A percentile compares a stretch with the other conserved stretches of the same genome.
phyloP scores from a whole-genome alignment of 2,329 filamentous ascomycete genomes.

The Exophiala spinifera region DNA sequence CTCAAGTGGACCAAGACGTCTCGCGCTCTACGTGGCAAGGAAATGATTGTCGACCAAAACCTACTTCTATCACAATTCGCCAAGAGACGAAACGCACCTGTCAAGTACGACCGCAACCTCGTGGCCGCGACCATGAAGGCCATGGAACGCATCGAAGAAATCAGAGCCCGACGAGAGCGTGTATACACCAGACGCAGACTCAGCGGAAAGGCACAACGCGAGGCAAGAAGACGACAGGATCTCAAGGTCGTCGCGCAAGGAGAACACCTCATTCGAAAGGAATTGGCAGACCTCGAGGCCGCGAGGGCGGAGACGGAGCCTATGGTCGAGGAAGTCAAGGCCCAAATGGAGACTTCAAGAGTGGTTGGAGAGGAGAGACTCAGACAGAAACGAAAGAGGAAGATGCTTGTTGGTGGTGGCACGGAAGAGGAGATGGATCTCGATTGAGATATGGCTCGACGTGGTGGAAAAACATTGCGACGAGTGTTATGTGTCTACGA shows the following conservation, averaged over 20 bases:
- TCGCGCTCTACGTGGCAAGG: slow-evolving; percentile 78
- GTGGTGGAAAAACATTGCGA: neutral
- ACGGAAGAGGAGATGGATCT: slow-evolving; percentile 48
- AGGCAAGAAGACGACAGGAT: slow-evolving; percentile 73
- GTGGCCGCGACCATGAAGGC: slow-evolving; percentile 82
- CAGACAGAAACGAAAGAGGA: slow-evolving; percentile 44
- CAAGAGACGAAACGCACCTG: slow-evolving; percentile 86
- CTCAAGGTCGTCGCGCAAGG: slow-evolving; percentile 87
- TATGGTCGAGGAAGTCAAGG: slow-evolving; percentile 31
- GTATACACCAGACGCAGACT: slow-evolving; percentile 93
- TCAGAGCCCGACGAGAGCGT: slow-evolving; percentile 76
- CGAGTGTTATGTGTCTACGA: slow-evolving; percentile 8
- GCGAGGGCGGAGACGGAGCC: slow-evolving; percentile 36
- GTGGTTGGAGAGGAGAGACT: slow-evolving; percentile 42
- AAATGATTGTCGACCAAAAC: slow-evolving; percentile 89
- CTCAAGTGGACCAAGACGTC: slow-evolving; percentile 96
- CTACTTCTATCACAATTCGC: slow-evolving; percentile 71
- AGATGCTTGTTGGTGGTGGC: slow-evolving; percentile 44
- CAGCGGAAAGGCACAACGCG: slow-evolving; percentile 72
- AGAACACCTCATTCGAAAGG: slow-evolving; percentile 82
- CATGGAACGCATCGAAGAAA: slow-evolving; percentile 87
- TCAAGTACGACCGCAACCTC: slow-evolving; percentile 93
- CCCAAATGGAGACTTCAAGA: slow-evolving; percentile 35
- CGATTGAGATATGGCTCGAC: slow-evolving; percentile 36
- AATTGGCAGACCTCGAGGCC: slow-evolving; percentile 58